A percentile compares a stretch with the other conserved stretches of the same genome.
Conservation (phyloP, 139 green algal genomes). For the Gonium pectorale region DNA sequence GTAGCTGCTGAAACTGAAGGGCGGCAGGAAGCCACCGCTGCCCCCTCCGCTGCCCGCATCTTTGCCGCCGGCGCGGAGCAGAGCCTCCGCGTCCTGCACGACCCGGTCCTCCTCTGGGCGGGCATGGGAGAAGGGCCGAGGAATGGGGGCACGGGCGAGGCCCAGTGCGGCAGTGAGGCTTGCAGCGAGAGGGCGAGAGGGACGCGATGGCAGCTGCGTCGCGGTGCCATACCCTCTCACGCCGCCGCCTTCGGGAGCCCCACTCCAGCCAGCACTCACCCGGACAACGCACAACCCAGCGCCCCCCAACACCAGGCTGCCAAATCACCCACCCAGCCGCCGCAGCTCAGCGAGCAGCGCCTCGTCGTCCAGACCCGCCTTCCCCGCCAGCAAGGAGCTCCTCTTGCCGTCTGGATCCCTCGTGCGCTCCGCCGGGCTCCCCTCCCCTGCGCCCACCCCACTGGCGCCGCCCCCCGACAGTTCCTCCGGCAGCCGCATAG, state of each 20-base stretch:
- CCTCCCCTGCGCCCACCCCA: no score
- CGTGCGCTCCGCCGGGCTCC: no score
- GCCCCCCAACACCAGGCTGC: background rate
- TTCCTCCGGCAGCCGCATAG: background rate
- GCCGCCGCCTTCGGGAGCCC: no score
- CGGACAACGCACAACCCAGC: background rate
- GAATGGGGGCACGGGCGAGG: background rate
- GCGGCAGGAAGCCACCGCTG: constrained; percentile 1
- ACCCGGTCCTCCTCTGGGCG: constrained; percentile 21
- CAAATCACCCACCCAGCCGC: constrained; percentile 12
- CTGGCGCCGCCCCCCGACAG: no score
- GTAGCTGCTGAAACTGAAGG: constrained; percentile 42
- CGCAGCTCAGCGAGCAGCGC: background rate
- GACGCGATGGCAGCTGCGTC: no score
- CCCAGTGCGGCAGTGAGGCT: no score
- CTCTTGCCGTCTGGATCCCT: no score
- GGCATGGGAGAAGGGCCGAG: no score
- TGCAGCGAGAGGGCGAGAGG: no score
- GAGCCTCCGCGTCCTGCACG: constrained; percentile 1
- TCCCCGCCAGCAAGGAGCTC: no score
- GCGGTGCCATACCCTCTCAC: no score
- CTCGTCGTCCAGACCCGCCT: background rate
- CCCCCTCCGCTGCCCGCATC: background rate
- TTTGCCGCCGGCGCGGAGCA: background rate
- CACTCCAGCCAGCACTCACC: no score